Conservation (phyloP, 805 yeast genomes). For the Yarrowia divulgata region DNA sequence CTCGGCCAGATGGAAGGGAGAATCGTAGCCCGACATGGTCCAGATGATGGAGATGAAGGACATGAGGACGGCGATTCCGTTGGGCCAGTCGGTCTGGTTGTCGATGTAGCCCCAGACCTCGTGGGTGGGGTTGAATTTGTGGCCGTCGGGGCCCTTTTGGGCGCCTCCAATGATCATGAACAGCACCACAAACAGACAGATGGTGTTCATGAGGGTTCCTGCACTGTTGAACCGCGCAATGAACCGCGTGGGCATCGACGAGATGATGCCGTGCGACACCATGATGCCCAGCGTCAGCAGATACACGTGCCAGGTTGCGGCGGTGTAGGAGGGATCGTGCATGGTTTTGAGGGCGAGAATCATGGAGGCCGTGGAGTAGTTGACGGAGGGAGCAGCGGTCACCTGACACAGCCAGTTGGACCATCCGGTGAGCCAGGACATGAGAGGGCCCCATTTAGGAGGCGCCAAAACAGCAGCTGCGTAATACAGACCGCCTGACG, state of each 20-base stretch:
- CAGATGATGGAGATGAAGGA: conserved; percentile 53
- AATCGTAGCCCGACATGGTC: conserved; percentile 77
- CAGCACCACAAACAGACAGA: conserved; percentile 60
- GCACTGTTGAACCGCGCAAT: conserved; percentile 59
- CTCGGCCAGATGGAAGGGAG: conserved; percentile 78
- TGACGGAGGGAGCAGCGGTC: conserved; percentile 68
- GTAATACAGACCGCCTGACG: conserved; percentile 72
- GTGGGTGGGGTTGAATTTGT: conserved; percentile 59
- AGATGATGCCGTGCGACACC: conserved; percentile 56
- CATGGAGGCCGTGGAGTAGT: conserved; percentile 63
- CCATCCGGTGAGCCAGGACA: conserved; percentile 71
- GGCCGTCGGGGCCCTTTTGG: conserved; percentile 41
- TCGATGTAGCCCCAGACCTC: conserved; percentile 61
- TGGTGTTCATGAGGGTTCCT: conserved; percentile 60
- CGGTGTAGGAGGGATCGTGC: conserved; percentile 53
- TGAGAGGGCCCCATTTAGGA: conserved; percentile 58
- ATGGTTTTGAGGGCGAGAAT: conserved; percentile 60
- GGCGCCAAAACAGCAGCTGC: conserved; percentile 71
- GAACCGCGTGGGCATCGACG: conserved; percentile 63
- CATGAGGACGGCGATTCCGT: conserved; percentile 64
- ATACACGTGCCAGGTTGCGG: conserved; percentile 60
- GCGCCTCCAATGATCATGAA: conserved; percentile 60
- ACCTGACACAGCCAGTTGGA: conserved; percentile 70
- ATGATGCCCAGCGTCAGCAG: conserved; percentile 62
- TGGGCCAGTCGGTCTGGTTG: conserved; percentile 69